Evolutionary conservation across 1,139 yeast species (phyloP).

Genomic region (Kurtzmaniella quercitrusa): DNA sequence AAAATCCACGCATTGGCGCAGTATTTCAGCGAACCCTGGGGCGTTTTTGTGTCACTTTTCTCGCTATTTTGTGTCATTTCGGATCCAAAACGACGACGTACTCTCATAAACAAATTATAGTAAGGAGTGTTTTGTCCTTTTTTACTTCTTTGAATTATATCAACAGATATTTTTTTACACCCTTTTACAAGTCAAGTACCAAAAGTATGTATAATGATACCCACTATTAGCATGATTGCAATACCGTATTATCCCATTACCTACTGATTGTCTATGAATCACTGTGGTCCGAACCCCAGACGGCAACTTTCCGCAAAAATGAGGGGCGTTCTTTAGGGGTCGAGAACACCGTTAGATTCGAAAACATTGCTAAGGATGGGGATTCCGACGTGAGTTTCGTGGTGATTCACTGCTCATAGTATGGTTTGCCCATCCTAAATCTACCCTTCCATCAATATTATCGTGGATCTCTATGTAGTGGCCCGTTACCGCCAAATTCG

Average conservation of each 20-base stretch:
- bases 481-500: neutral
- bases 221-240: neutral
- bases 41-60: neutral
- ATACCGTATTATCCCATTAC: neutral
- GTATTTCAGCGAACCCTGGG: neutral
- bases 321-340: constrained; percentile 1
- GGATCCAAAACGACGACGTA: constrained; percentile 8
- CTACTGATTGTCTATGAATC: neutral
- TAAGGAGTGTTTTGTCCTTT: constrained; percentile 6
- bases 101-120: constrained; percentile 6
- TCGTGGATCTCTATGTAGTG: neutral
- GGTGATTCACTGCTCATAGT: too few relatives aligned
- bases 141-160: constrained; percentile 6
- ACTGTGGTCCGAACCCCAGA: neutral
- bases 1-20: neutral
- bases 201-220: constrained; percentile 2
- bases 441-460: too few relatives aligned
- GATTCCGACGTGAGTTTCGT: neutral
- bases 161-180: constrained; percentile 2
- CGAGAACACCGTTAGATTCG: neutral
- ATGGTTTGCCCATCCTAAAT: too few relatives aligned
- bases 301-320: neutral
- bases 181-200: constrained; percentile 1
- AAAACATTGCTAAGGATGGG: neutral
- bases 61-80: constrained; percentile 4